A percentile compares a stretch with the other conserved stretches of the same genome.
phyloP scores from a whole-genome alignment of 257 asterid species.

The Euphrasia confusa region DNA sequence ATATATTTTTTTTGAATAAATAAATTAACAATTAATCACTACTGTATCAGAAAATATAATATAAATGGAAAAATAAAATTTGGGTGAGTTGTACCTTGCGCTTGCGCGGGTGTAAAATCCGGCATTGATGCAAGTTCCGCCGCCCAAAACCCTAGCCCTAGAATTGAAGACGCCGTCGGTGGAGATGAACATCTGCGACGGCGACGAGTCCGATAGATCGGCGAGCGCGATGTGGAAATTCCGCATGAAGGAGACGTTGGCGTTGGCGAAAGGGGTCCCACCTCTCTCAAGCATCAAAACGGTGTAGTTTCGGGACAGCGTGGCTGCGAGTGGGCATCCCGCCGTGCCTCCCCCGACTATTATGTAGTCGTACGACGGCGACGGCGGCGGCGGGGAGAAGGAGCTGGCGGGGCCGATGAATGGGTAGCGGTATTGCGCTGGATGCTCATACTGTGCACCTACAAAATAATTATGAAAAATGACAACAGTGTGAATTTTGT shows the following conservation, averaged over 20 bases:
- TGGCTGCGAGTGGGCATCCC: conserved; percentile 91
- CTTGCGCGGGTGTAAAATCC: conserved; percentile 93
- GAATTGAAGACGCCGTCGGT: conserved; percentile 91
- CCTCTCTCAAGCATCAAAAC: conserved; percentile 87
- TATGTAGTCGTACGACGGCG: conserved; percentile 57
- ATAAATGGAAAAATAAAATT: background rate
- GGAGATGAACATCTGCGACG: conserved; percentile 83
- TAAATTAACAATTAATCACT: too few species aligned
- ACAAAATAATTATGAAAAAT: conserved; percentile 4
- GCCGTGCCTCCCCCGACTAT: conserved; percentile 95
- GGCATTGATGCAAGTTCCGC: conserved; percentile 81
- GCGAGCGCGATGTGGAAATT: conserved; percentile 82
- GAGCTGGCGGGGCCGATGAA: conserved; percentile 59
- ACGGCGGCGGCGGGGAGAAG: conserved; percentile 38
- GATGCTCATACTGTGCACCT: conserved; percentile 34
- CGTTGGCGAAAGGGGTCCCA: conserved; percentile 78
- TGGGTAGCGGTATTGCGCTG: conserved; percentile 50
- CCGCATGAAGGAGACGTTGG: conserved; percentile 73
- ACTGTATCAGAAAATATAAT: too few species aligned
- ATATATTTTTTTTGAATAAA: too few species aligned
- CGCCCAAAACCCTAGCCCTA: conserved; percentile 83
- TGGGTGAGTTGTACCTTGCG: conserved; percentile 52
- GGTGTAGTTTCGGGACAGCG: conserved; percentile 64
- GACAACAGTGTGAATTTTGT: too few species aligned
- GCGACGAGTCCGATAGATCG: conserved; percentile 67